Evolutionary conservation across 371 early-diverging fungal genomes (phyloP), one percentile per base, ranked within the genome.

Genomic region (Mucor mucedo): DNA sequence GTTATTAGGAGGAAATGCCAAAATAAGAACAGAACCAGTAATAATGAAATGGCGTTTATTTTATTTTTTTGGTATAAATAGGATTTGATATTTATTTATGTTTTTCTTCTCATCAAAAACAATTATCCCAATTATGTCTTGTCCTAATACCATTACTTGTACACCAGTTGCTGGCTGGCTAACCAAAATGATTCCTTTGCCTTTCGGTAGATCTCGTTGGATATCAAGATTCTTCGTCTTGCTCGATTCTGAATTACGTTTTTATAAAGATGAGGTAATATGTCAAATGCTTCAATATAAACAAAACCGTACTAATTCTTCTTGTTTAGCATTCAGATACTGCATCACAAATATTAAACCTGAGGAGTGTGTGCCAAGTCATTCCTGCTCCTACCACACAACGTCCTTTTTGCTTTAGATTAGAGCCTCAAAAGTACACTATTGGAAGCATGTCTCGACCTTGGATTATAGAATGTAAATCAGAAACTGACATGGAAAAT

Each of bases 381-480:
- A 61, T 65, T 21, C 53, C 57, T n/a, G 47, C 58, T 4, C 50
- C 59, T 10, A 66, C 57, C 5, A 4, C 58, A 40, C 59, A 63
- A 2, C 61, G 49, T 30, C 61, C 66, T 7, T 66, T 45, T 27
- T 66, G 63, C 21, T 63, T 71, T 40, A 39, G 64, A 40, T 48
- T 71, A 6, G 62, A 63, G 27, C 61, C 62, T 33, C 40, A 39
- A 7, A 32, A 66, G 7, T 39, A 60, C 8, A 39, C 13, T 44
- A 45, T 6, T 21, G 41, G 29, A n/a, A 47, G 27, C 35, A 29
- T 50, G 9, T 50, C 14, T 56, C 16, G 42, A 29, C 63, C 71
- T 21, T 71, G 71, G 71, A 61, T 67, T n/a, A 61, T 71, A 44
- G 60, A 61, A 50, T 71, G 71, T 21, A 56, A 68, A 13, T 56